Base-by-base conservation (phyloP, 2,329 filamentous ascomycete genomes). In the Zymoseptoria pseudotritici region DNA sequence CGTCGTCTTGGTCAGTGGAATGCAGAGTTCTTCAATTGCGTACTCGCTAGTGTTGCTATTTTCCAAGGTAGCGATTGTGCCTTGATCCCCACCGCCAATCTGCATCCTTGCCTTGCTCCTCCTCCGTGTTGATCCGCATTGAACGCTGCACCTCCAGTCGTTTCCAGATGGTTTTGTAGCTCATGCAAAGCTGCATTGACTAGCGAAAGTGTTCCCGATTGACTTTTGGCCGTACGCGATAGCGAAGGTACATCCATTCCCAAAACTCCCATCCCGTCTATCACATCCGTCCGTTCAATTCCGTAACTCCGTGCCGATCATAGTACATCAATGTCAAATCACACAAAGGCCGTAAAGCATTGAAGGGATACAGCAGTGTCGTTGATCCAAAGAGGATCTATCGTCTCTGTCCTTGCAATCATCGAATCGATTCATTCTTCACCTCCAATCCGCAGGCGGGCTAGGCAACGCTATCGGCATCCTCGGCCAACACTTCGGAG, bases 391-490 rank as follows among this genome's bases (percentile, higher is more conserved):
- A n/a, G 36, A 13, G 36, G 13, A 17, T 46, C 36, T n/a, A 4
- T 46, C 13, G 36, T n/a, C 13, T 46, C 13, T 3, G 13, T 46
- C 36, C 13, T 17, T 46, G 36, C 6, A 13, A 46, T 46, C 13
- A 17, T 46, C 36, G 36, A 17, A n/a, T 46, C 13, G 36, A 46
- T n/a, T 11, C 13, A 7, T 13, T 13, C 6, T 17, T 46, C 36
- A 46, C 36, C 11, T 46, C 36, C 36, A 46, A n/a, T n/a, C 36
- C 17, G 36, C 36, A 51, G 87, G 87, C 52, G 87, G 89, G 53
- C 81, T 82, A 31, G 86, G 86, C 83, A 90, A 86, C n/a, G 86
- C 89, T 65, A 88, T 77, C 62, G 88, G 88, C 57, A 88, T 90
- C 51, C 83, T 83, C 17, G 69, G 69, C 51, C 73, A 73, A 60